Conservation (phyloP, 768 basidiomycete species). For the Trametes maxima region DNA sequence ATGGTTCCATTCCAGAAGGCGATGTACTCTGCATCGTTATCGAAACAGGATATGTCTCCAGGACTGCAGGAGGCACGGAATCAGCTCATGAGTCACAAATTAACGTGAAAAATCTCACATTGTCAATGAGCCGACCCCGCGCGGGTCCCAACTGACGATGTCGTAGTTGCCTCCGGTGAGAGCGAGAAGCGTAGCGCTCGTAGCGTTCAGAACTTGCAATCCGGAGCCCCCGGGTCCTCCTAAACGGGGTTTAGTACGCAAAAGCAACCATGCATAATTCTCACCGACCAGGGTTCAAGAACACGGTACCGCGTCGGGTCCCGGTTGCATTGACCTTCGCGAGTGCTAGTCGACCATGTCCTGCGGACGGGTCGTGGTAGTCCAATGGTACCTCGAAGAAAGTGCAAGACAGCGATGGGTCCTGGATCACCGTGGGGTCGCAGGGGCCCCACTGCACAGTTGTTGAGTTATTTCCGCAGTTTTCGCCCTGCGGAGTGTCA, state of each 20-base stretch:
- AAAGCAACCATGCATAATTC: too few relatives aligned
- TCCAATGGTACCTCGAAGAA: conserved; percentile 13
- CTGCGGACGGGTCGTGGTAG: conserved; percentile 4
- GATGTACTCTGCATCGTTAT: conserved; percentile 2
- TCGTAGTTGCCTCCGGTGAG: conserved; percentile 15
- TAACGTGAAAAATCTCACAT: not conserved
- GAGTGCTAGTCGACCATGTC: not conserved
- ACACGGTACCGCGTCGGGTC: not conserved
- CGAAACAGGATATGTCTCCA: conserved; percentile 14
- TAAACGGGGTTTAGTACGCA: not conserved
- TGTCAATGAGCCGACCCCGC: conserved; percentile 11
- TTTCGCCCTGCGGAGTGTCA: too few relatives aligned
- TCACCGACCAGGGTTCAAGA: conserved; percentile 1
- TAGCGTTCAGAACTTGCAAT: not conserved
- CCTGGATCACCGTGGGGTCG: not conserved
- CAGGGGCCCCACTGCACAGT: conserved; percentile 5
- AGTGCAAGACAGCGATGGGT: not conserved
- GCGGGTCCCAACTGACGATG: conserved; percentile 19
- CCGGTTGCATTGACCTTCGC: not conserved
- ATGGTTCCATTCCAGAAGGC: conserved; percentile 11
- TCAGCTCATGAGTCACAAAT: not conserved
- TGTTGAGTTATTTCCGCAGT: not conserved
- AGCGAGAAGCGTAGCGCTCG: not conserved
- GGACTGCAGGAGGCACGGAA: not conserved
- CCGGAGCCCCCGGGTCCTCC: conserved; percentile 9